Base-by-base conservation (phyloP, 2,329 filamentous ascomycete genomes). In the Aspergillus jensenii region DNA sequence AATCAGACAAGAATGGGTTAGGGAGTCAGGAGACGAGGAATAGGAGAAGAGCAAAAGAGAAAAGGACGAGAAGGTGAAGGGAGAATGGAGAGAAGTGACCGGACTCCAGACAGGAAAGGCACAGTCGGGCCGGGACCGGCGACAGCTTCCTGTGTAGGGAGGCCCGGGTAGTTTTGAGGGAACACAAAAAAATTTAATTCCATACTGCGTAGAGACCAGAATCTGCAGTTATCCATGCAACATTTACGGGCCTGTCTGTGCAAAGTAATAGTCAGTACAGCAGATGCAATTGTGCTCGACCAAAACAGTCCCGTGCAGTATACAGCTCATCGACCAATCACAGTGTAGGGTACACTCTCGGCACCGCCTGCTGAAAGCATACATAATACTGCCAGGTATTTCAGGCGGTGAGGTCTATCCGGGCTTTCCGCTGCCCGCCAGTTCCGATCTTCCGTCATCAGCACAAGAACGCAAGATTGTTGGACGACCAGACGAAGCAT, bases 121-220 rank as follows among this genome's bases (percentile, higher is more conserved):
- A 37, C 12, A 50, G 59, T 59, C 65, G 64, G 67, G 31, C 63
- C 67, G 65, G 56, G 55, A 65, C 54, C 65, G 64, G 66, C 35
- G 61, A 23, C 58, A 5, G 43, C 45, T 49, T 51, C 23, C 37
- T 23, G 41, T 35, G 31, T 11, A 21, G 25, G 45, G 14, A 23
- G 17, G 35, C 25, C 27, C 49, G 49, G 49, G 39, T 19, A 41
- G 19, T 52, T 52, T 43, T 21, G 33, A 40, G 33, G 35, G 33
- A 40, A 41, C 47, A 50, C 47, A 41, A 41, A 7, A 6, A 35
- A 25, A 11, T 15, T 8, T 4, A n/a, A 9, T 19, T 21, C 25
- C 39, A 31, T 31, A 4, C 3, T 31, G 27, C 27, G 3, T 31
- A 31, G 27, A 31, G 3, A 11, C 27, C 27, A 1, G 27, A 31